Evolutionary conservation across 2,329 filamentous ascomycete genomes (phyloP).

Genomic region (Apiospora marii): DNA sequence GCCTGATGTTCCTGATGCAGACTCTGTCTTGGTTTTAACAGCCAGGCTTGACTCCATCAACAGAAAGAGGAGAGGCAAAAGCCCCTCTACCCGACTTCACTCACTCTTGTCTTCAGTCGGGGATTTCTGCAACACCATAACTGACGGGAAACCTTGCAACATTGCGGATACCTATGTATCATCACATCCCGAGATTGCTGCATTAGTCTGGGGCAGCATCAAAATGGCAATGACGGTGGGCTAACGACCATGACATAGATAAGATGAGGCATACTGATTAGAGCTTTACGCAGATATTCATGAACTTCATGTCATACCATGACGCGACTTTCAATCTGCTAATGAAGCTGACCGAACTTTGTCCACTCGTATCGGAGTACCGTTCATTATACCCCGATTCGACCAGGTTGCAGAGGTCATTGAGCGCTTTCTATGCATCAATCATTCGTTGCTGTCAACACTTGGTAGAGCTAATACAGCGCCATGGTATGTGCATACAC

Average conservation of each 20-base stretch:
- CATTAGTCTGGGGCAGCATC: background rate
- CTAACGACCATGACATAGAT: background rate
- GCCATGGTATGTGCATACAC: too few species aligned
- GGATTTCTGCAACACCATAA: constrained; percentile 4
- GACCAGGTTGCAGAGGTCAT: background rate
- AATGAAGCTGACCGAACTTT: background rate
- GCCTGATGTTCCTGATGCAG: background rate
- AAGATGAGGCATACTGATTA: too few species aligned
- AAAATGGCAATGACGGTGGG: background rate
- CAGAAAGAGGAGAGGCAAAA: background rate
- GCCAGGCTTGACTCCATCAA: background rate
- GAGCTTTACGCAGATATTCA: too few species aligned
- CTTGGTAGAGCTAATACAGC: background rate
- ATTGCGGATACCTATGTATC: background rate
- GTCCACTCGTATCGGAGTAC: background rate
- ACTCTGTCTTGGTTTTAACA: background rate
- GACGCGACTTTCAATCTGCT: background rate
- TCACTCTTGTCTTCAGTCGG: background rate
- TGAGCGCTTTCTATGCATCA: background rate
- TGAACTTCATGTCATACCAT: too few species aligned
- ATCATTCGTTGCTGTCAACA: background rate
- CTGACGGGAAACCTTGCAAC: background rate
- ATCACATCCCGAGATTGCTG: background rate
- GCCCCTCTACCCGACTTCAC: background rate
- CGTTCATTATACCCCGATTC: background rate